Evolutionary conservation across 2,329 filamentous ascomycete species (phyloP), one percentile per base, ranked within the genome.

Genomic region (Nemania diffusa): DNA sequence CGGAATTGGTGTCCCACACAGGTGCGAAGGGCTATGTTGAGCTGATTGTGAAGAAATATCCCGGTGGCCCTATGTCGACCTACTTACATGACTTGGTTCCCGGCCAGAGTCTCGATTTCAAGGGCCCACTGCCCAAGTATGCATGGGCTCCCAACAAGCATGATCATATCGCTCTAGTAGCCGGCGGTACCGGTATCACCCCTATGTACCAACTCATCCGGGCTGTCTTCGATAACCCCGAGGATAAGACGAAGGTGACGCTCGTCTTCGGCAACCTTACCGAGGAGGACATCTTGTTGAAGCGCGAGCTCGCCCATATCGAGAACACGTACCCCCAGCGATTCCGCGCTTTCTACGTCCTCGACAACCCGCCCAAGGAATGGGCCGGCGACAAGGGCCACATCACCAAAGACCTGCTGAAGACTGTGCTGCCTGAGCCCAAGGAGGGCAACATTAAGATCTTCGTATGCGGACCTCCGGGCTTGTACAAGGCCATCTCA

Each of bases 181-280:
- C 95, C n/a, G 96, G 96, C 75, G 96, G 96, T 72, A 97, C 96
- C 7, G 96, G 96, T 69, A 97, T 99, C 80, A 96, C 96, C 11
- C 96, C 96, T 73, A 97, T 98, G 95, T 98, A 92, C 86, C 96
- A 99, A 85, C 90, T 99, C 52, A 85, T 89, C 72, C 93, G 93
- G 70, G 87, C 90, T 78, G 97, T 99, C 83, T 97, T 98, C 90
- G 93, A 91, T 82, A 97, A 97, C 88, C 93, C 95, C 68, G 88
- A 92, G 50, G 96, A 99, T 84, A 94, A 96, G 88, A 99, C 96
- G 75, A 97, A 97, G 85, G 94, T 99, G 48, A 98, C 95, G 5
- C 89, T 99, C 34, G 88, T 99, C 42, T 97, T 95, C 78, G 96
- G 93, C 73, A 99, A 98, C 84, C 83, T 97, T 67, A 84, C 84